Evolutionary conservation across 169 alveolate species (phyloP).

Genomic region (Plasmodium fragile): DNA sequence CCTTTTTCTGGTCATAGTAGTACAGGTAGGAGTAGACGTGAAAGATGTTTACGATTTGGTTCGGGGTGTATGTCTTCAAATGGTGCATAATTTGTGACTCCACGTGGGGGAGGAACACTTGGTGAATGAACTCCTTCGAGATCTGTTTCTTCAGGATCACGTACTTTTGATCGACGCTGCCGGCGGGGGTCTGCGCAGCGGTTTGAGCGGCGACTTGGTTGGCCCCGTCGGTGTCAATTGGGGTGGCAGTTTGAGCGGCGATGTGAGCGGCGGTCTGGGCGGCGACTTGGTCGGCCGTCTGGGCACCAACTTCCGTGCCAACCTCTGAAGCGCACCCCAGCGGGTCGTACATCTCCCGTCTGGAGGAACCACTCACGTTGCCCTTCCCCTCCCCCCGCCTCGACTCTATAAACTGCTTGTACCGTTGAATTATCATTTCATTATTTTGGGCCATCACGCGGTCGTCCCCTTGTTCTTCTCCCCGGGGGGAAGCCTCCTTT

Average conservation of each 20-base stretch:
- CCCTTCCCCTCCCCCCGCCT: not conserved
- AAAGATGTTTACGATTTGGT: constrained; percentile 64
- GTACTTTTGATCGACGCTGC: constrained; percentile 45
- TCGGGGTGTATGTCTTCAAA: constrained; percentile 66
- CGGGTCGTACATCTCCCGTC: not conserved
- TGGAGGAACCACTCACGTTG: not conserved
- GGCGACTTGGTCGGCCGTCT: not conserved
- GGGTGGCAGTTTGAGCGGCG: not conserved
- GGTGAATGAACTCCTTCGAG: constrained; percentile 54
- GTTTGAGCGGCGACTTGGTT: too few relatives aligned
- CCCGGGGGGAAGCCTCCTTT: not conserved
- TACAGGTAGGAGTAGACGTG: constrained; percentile 54
- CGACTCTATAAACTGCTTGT: constrained; percentile 18
- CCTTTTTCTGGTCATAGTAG: constrained; percentile 62
- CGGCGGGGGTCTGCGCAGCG: not conserved
- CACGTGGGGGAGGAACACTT: constrained; percentile 71
- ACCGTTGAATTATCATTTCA: constrained; percentile 25
- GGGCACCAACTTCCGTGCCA: not conserved
- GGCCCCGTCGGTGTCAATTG: not conserved
- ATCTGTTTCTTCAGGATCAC: constrained; percentile 69
- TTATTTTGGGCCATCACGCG: constrained; percentile 9
- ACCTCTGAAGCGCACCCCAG: not conserved
- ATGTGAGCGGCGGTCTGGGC: not conserved
- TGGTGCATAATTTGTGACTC: constrained; percentile 74
- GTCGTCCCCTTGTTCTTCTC: not conserved